Evolutionary conservation across 2,329 filamentous ascomycete species (phyloP).

Genomic region (Elsinoe necatrix): DNA sequence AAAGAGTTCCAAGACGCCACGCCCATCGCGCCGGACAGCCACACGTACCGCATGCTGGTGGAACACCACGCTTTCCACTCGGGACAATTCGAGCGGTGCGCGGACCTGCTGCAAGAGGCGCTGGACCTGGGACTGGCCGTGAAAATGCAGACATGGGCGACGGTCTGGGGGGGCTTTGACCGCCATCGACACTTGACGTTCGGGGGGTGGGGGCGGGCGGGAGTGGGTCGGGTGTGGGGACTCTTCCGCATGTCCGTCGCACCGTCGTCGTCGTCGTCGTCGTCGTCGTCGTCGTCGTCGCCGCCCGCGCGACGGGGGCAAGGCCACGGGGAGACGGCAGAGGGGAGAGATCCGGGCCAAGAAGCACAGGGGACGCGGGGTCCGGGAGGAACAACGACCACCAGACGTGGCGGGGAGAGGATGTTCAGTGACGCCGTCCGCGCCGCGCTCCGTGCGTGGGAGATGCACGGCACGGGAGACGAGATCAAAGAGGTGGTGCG

Average conservation of each 20-base stretch:
- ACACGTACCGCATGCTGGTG: constrained; percentile 73
- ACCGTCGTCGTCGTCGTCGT: too few species aligned
- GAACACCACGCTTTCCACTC: constrained; percentile 60
- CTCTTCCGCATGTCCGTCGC: not conserved
- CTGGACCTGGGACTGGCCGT: constrained; percentile 31
- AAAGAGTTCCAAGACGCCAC: constrained; percentile 56
- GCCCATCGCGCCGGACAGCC: constrained; percentile 62
- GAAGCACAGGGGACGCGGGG: not conserved
- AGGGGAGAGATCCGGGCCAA: not conserved
- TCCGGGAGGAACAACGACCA: too few species aligned
- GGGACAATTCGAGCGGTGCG: constrained; percentile 65
- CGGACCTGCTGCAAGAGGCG: constrained; percentile 73
- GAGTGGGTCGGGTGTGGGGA: not conserved
- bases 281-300: too few species aligned
- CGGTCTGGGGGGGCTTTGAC: not conserved
- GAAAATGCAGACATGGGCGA: not conserved
- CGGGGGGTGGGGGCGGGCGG: not conserved
- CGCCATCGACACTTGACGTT: not conserved
- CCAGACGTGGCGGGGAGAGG: not conserved
- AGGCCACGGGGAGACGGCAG: not conserved
- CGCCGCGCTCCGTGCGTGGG: not conserved
- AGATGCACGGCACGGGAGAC: not conserved
- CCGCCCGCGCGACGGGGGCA: too few species aligned
- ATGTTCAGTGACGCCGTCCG: not conserved
- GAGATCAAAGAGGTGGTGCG: not conserved